Percentiles rank a stretch among this genome's conserved stretches.
These are phyloP conservation scores for Dillenia suffruticosa DNA, from an alignment of 164 flowering plant species.

Conservation along the genomic window DNA sequence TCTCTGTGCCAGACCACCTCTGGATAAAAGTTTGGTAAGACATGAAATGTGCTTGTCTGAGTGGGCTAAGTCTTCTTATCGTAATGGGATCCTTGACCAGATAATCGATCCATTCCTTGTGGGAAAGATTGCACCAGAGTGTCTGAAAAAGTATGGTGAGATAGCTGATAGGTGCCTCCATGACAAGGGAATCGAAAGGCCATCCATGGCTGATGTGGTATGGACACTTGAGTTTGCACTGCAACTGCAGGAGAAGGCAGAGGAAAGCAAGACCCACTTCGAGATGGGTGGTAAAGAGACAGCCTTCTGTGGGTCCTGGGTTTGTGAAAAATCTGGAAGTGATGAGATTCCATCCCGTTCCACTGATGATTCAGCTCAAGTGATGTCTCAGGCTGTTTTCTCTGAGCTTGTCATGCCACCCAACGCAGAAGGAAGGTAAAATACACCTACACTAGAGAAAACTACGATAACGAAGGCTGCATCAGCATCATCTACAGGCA, in stretches of 20 bases:
- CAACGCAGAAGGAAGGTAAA: no score
- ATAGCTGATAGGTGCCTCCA: conserved; percentile 34
- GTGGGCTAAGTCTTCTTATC: conserved; percentile 35
- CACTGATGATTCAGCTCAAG: background rate
- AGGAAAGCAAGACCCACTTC: background rate
- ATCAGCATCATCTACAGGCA: no score
- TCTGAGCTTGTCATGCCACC: conserved; percentile 5
- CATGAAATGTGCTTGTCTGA: conserved; percentile 41
- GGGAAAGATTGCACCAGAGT: conserved; percentile 36
- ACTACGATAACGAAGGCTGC: no score
- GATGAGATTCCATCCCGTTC: background rate
- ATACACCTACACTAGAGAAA: no score
- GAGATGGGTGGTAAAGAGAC: no score
- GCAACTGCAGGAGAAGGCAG: conserved; percentile 30
- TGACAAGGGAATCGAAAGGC: conserved; percentile 40
- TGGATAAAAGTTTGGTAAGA: conserved; percentile 22
- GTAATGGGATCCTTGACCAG: conserved; percentile 35
- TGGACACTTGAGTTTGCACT: conserved; percentile 48
- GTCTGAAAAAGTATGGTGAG: conserved; percentile 36
- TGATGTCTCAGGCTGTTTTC: conserved; percentile 3
- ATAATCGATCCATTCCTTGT: conserved; percentile 33
- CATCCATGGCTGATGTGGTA: conserved; percentile 44
- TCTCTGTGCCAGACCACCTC: conserved; percentile 34
- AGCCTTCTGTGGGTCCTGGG: no score
- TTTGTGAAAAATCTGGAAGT: background rate